Evolutionary conservation across 352 stramenopile genomes (phyloP).

Genomic region (Phytophthora ramorum): DNA sequence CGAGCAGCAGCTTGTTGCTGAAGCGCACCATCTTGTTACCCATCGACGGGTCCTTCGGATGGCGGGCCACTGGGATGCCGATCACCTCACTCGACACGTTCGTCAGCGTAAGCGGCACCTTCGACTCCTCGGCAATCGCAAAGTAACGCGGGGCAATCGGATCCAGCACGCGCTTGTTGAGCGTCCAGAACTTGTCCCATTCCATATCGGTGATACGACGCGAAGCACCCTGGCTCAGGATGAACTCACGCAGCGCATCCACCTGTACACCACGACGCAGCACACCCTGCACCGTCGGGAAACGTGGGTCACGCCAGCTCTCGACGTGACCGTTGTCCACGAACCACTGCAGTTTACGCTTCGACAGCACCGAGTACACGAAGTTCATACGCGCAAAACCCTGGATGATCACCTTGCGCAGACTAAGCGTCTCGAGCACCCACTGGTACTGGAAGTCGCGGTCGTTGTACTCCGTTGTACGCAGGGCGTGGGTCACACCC

Average conservation of each 20-base stretch:
- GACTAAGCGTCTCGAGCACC: slow-evolving; percentile 88
- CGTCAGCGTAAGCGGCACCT: slow-evolving; percentile 90
- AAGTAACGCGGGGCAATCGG: slow-evolving; percentile 96
- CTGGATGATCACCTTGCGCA: slow-evolving; percentile 91
- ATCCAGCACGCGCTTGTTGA: slow-evolving; percentile 99
- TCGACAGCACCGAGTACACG: slow-evolving; percentile 98
- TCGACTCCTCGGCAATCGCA: slow-evolving; percentile 92
- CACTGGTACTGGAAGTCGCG: slow-evolving; percentile 98
- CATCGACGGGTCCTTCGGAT: slow-evolving; percentile 83
- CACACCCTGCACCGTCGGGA: slow-evolving; percentile 98
- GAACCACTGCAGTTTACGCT: slow-evolving; percentile 99
- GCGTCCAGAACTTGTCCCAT: slow-evolving; percentile 99
- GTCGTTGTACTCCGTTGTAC: slow-evolving; percentile 99
- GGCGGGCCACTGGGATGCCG: slow-evolving; percentile 66
- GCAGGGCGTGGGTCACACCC: slow-evolving; percentile 98
- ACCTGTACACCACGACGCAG: slow-evolving; percentile 97
- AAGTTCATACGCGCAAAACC: slow-evolving; percentile 99
- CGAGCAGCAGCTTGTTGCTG: slow-evolving; percentile 91
- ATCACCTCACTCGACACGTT: slow-evolving; percentile 72
- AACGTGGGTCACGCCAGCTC: slow-evolving; percentile 98
- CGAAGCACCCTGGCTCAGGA: slow-evolving; percentile 96
- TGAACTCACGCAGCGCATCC: slow-evolving; percentile 96
- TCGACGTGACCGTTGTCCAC: slow-evolving; percentile 97
- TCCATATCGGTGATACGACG: slow-evolving; percentile 98
- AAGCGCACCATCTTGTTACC: slow-evolving; percentile 92